phyloP scores from a whole-genome alignment of 75 land plant genomes.

The Cunninghamia lanceolata region DNA sequence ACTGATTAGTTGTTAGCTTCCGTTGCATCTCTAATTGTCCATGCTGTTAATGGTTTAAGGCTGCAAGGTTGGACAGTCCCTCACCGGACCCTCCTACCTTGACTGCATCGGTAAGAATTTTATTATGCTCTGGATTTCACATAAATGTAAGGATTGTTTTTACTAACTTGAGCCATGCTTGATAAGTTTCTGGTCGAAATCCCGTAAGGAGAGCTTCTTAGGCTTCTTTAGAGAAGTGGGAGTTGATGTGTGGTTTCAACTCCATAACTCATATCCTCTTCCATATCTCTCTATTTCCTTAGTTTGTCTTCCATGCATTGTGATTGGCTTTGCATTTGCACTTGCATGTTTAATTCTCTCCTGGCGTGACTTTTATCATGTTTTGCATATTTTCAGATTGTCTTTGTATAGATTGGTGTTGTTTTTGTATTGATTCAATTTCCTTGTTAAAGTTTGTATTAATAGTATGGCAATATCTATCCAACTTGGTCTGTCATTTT shows the following conservation, averaged over 20 bases:
- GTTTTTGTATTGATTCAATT: neutral
- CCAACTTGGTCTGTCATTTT: neutral
- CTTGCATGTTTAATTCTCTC: neutral
- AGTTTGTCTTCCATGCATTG: neutral
- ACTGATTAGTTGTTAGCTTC: too few species aligned
- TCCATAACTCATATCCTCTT: neutral
- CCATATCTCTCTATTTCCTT: neutral
- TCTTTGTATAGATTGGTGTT: neutral
- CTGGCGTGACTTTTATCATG: neutral
- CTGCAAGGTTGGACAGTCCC: too few species aligned
- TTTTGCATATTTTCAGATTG: neutral
- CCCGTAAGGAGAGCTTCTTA: too few species aligned
- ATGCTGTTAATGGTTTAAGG: too few species aligned
- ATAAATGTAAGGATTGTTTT: neutral
- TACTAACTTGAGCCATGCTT: neutral
- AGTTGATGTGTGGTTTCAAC: neutral
- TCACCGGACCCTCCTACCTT: too few species aligned
- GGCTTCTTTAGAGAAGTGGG: too few species aligned
- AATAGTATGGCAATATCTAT: neutral
- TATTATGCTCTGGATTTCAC: neutral
- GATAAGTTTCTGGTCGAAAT: too few species aligned
- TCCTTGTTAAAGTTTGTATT: neutral
- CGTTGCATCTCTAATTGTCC: too few species aligned
- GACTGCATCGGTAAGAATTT: too few species aligned
- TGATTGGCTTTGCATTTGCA: neutral